Percentiles rank a stretch among this genome's conserved stretches.
Evolutionary conservation across 768 basidiomycete species (phyloP).

Genomic region (Termitomyces sp.): DNA sequence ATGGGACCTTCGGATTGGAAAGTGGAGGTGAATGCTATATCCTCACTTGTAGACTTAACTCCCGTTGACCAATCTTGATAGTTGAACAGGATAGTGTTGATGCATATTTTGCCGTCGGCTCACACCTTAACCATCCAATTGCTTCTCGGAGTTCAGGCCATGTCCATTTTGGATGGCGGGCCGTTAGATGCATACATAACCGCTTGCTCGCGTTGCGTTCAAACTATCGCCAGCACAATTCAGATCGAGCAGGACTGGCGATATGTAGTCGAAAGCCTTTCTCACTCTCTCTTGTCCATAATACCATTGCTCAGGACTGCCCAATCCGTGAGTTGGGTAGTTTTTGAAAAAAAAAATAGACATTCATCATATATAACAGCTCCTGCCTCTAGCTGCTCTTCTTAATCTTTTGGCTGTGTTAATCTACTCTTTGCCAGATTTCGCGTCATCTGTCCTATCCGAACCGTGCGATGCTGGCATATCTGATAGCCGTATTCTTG

Average conservation of each 20-base stretch:
- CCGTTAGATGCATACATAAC: constrained; percentile 34
- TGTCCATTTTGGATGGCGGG: constrained; percentile 18
- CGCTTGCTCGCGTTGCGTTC: constrained; percentile 42
- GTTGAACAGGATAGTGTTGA: constrained; percentile 61
- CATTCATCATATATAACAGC: constrained; percentile 30
- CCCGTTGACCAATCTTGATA: constrained; percentile 23
- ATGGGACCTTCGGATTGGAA: constrained; percentile 49
- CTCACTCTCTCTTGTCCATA: constrained; percentile 37
- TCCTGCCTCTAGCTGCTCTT: constrained; percentile 43
- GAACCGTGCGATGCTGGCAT: constrained; percentile 20
- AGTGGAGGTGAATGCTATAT: constrained; percentile 42
- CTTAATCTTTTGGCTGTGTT: constrained; percentile 51
- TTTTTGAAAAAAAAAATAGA: background rate
- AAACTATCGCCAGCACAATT: constrained; percentile 38
- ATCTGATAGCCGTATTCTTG: constrained; percentile 32
- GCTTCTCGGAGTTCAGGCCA: constrained; percentile 38
- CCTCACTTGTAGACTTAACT: background rate
- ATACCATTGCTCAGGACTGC: constrained; percentile 31
- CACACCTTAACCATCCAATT: constrained; percentile 48
- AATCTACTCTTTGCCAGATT: constrained; percentile 45
- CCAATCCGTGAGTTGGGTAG: constrained; percentile 36
- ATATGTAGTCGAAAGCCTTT: constrained; percentile 28
- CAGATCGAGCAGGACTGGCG: constrained; percentile 29
- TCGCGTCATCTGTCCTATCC: constrained; percentile 36
- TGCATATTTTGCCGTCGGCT: constrained; percentile 42